These are phyloP conservation scores for Castanea sativa DNA, from an alignment of 306 rosid species.

Conservation along the genomic window DNA sequence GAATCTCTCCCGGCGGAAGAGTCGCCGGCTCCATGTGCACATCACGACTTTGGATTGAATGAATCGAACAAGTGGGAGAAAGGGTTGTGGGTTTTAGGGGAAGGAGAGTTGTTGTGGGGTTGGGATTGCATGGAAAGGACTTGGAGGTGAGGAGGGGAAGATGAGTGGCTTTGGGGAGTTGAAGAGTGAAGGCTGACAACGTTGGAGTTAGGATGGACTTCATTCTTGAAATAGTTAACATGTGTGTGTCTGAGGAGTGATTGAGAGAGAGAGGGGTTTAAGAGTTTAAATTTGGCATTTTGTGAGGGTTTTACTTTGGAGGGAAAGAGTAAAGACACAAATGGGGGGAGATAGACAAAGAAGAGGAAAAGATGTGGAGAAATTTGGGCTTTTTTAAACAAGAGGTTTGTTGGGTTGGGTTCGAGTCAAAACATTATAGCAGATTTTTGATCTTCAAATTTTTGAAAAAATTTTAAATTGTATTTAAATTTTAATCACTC, in stretches of 20 bases:
- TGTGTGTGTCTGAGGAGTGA: neutral
- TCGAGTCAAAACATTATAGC: no score
- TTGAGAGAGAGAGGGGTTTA: slow-evolving; percentile 31
- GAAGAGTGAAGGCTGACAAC: slow-evolving; percentile 40
- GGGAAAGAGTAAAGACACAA: neutral
- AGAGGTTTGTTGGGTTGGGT: no score
- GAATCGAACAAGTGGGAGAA: slow-evolving; percentile 18
- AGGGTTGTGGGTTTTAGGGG: slow-evolving; percentile 29
- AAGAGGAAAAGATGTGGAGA: no score
- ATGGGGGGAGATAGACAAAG: no score
- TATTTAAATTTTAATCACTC: no score
- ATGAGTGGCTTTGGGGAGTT: slow-evolving; percentile 36
- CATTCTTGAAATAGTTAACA: slow-evolving; percentile 47
- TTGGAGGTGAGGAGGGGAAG: slow-evolving; percentile 34
- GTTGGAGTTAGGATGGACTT: slow-evolving; percentile 51
- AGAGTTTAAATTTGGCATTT: slow-evolving; percentile 34
- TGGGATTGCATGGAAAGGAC: slow-evolving; percentile 13
- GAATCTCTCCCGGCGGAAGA: slow-evolving; percentile 58
- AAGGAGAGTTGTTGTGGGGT: slow-evolving; percentile 12
- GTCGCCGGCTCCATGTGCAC: slow-evolving; percentile 33
- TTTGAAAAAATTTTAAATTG: no score
- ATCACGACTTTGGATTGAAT: slow-evolving; percentile 33
- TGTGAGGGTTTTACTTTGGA: neutral
- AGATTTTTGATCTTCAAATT: no score
- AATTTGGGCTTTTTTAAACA: no score